These are phyloP conservation scores for Dichotomopilus funicola DNA, from an alignment of 2,329 filamentous ascomycete genomes.

Conservation along the genomic window DNA sequence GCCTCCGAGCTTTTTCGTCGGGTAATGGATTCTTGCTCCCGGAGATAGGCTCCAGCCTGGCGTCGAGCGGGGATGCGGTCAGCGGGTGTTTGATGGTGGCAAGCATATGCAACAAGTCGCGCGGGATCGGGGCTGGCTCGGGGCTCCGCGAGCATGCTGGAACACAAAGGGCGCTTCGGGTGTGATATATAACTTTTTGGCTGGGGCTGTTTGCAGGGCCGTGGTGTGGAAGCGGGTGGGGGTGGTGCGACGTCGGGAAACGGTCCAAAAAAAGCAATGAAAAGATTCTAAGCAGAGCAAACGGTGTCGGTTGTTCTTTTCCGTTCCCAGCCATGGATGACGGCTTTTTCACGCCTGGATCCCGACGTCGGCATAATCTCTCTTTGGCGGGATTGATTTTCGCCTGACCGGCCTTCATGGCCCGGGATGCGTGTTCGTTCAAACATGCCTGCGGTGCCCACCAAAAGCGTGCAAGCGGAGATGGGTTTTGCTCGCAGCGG, in stretches of 20 bases:
- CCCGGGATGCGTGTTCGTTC: not conserved
- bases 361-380: no score
- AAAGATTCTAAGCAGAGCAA: no score
- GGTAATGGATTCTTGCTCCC: not conserved
- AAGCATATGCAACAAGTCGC: slow-evolving; percentile 4
- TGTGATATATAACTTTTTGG: slow-evolving; percentile 14
- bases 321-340: not conserved
- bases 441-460: slow-evolving; percentile 1
- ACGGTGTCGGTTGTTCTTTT: not conserved
- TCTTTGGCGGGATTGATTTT: no score
- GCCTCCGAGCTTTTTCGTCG: not conserved
- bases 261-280: not conserved
- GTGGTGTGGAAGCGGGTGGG: not conserved
- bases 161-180: slow-evolving; percentile 7
- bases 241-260: slow-evolving; percentile 9
- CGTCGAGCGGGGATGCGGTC: slow-evolving; percentile 20
- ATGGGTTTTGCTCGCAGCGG: not conserved
- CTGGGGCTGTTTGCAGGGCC: slow-evolving; percentile 6
- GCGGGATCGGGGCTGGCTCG: not conserved
- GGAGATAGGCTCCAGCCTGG: slow-evolving; percentile 11
- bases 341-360: no score
- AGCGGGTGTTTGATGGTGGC: slow-evolving; percentile 12
- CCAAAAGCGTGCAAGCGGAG: not conserved
- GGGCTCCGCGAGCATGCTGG: not conserved
- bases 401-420: no score